phyloP scores from a whole-genome alignment of 495 filamentous ascomycete species.

The Barbatosphaeria neglecta region DNA sequence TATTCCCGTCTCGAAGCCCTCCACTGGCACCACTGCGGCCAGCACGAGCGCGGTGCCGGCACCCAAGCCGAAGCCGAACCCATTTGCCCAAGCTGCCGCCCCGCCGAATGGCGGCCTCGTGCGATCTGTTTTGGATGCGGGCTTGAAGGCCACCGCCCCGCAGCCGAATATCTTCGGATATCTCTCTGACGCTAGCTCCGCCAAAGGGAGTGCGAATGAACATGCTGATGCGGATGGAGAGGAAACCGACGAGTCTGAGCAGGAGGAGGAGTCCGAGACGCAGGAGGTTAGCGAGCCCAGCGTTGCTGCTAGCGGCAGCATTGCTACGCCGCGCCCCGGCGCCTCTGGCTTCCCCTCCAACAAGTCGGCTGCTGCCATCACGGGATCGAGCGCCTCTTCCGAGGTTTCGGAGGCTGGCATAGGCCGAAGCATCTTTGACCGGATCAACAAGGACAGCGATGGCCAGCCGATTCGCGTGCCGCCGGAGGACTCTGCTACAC shows the following conservation, averaged over 20 bases:
- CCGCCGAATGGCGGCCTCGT: slow-evolving; percentile 9
- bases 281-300: slow-evolving; percentile 21
- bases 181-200: slow-evolving; percentile 40
- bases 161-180: slow-evolving; percentile 49
- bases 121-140: slow-evolving; percentile 15
- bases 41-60: no score
- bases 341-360: slow-evolving; percentile 9
- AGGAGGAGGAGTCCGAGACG: slow-evolving; percentile 26
- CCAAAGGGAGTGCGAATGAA: slow-evolving; percentile 31
- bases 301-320: slow-evolving; percentile 17
- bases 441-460: slow-evolving; percentile 35
- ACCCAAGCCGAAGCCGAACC: slow-evolving; percentile 13
- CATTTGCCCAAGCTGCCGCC: slow-evolving; percentile 10
- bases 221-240: slow-evolving; percentile 33
- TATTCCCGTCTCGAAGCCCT: not conserved
- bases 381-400: slow-evolving; percentile 17
- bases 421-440: slow-evolving; percentile 47
- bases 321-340: slow-evolving; percentile 22
- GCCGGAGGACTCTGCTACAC: slow-evolving; percentile 8
- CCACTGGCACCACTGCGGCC: slow-evolving; percentile 4
- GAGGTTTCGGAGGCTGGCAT: slow-evolving; percentile 22
- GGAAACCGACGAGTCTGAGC: slow-evolving; percentile 33
- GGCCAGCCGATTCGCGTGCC: slow-evolving; percentile 35
- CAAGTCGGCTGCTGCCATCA: slow-evolving; percentile 6
- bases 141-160: slow-evolving; percentile 9